Evolutionary conservation across 2,329 filamentous ascomycete species (phyloP).

Genomic region (Alternaria sp.): DNA sequence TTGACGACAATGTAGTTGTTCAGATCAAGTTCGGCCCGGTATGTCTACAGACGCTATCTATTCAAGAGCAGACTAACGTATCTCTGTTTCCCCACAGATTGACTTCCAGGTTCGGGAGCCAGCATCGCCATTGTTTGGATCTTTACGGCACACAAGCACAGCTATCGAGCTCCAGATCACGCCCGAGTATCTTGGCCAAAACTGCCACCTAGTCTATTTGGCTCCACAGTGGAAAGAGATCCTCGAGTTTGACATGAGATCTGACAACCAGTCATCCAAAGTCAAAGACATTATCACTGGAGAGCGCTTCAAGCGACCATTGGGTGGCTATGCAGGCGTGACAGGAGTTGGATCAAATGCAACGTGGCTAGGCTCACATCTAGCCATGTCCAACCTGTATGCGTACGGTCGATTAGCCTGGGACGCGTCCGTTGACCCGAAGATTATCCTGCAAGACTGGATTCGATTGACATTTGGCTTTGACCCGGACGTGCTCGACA

Average conservation of each 20-base stretch:
- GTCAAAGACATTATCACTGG: slow-evolving; percentile 68
- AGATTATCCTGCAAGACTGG: slow-evolving; percentile 68
- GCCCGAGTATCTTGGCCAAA: slow-evolving; percentile 75
- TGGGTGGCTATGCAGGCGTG: slow-evolving; percentile 70
- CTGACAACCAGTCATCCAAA: slow-evolving; percentile 62
- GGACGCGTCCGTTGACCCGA: slow-evolving; percentile 61
- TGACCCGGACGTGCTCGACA: slow-evolving; percentile 62
- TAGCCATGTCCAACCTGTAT: slow-evolving; percentile 71
- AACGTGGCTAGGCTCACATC: slow-evolving; percentile 73
- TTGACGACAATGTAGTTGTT: slow-evolving; percentile 73
- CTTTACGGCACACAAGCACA: slow-evolving; percentile 54
- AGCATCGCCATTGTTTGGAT: slow-evolving; percentile 67
- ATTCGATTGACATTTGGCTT: slow-evolving; percentile 69
- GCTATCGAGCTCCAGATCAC: slow-evolving; percentile 71
- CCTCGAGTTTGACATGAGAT: slow-evolving; percentile 70
- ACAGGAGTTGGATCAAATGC: slow-evolving; percentile 70
- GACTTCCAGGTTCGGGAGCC: slow-evolving; percentile 77
- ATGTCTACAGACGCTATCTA: background rate
- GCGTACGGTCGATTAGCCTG: slow-evolving; percentile 72
- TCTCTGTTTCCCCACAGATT: slow-evolving; percentile 48
- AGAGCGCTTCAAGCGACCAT: slow-evolving; percentile 62
- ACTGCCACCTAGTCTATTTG: slow-evolving; percentile 72
- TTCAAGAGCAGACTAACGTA: background rate
- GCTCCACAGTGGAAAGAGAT: slow-evolving; percentile 72
- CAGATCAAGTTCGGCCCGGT: slow-evolving; percentile 75